Evolutionary conservation across 2,329 filamentous ascomycete species (phyloP), one percentile per base, ranked within the genome.

Genomic region (Calonectria henricotiae): DNA sequence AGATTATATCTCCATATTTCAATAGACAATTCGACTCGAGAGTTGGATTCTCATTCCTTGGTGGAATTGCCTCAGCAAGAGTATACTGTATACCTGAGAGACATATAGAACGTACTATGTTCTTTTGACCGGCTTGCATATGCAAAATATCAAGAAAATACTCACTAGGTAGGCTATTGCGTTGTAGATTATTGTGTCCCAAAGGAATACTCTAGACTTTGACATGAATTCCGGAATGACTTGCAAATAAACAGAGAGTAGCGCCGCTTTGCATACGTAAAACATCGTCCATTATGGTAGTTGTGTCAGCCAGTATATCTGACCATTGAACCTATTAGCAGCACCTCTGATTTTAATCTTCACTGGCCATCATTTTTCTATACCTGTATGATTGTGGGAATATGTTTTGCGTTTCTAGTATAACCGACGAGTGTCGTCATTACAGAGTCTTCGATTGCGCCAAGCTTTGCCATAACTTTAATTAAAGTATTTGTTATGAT

Each of bases 221-320:
- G 25, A 32, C 62, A 64, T 64, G 6, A 64, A 64, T 32, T 54
- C 47, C 1, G 32, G 46, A 49, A 64, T 55, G 9, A 64, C 1
- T 9, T 30, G 32, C 17, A 64, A 25, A 25, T 64, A 64, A 5
- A 32, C 25, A 12, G 47, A 49, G 15, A 64, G 47, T 1, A 64
- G 37, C 8, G 62, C 23, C 20, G 47, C 62, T 43, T 64, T 64
- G 23, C 46, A 64, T 1, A 64, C 46, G 37, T 64, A 64, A 23
- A 64, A 54, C 23, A 35, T 55, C 2, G 62, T 30, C 62, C 62
- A 64, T 2, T 43, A 17, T 11, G 37, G 46, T 3, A 64, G 25
- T 15, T 51, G 46, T 23, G 46, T 30, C 9, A 54, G 37, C 32
- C 46, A 49, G 13, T 51, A 37, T 20, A 54, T 43, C 46, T 64